Evolutionary conservation across 2,329 filamentous ascomycete species (phyloP).

Genomic region (Xylariaceae sp.): DNA sequence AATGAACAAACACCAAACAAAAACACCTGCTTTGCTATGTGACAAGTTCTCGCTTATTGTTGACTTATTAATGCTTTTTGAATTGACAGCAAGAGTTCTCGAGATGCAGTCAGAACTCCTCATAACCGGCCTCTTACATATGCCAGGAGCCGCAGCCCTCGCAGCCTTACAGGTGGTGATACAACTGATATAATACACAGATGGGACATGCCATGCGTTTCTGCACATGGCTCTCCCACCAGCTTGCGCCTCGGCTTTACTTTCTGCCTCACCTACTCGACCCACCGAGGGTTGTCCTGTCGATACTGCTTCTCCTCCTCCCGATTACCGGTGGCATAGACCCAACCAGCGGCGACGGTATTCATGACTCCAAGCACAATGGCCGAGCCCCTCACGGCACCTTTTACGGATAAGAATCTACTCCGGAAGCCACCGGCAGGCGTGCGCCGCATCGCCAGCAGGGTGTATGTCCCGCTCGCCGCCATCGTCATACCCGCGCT

Average conservation of each 20-base stretch:
- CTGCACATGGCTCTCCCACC: neutral
- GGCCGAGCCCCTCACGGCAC: constrained; percentile 46
- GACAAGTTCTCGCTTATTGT: neutral
- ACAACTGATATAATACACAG: neutral
- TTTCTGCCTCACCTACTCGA: constrained; percentile 24
- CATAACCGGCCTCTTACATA: neutral
- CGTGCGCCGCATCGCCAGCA: constrained; percentile 48
- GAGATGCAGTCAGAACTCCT: neutral
- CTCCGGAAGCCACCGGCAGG: constrained; percentile 31
- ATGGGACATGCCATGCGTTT: neutral
- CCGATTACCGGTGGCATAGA: constrained; percentile 48
- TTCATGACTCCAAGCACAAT: constrained; percentile 47
- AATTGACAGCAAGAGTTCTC: neutral
- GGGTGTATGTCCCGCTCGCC: constrained; percentile 52
- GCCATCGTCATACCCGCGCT: constrained; percentile 52
- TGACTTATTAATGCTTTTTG: neutral
- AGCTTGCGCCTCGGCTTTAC: constrained; percentile 2
- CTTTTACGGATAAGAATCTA: constrained; percentile 43
- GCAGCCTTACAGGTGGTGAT: constrained; percentile 1
- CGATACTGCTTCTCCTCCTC: constrained; percentile 46
- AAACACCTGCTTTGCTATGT: neutral
- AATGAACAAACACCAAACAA: neutral
- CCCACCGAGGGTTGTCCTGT: constrained; percentile 48
- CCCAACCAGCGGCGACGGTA: constrained; percentile 45
- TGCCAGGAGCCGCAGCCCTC: neutral